Base-by-base conservation (phyloP, 2,329 filamentous ascomycete species). In the Colletotrichum horii region DNA sequence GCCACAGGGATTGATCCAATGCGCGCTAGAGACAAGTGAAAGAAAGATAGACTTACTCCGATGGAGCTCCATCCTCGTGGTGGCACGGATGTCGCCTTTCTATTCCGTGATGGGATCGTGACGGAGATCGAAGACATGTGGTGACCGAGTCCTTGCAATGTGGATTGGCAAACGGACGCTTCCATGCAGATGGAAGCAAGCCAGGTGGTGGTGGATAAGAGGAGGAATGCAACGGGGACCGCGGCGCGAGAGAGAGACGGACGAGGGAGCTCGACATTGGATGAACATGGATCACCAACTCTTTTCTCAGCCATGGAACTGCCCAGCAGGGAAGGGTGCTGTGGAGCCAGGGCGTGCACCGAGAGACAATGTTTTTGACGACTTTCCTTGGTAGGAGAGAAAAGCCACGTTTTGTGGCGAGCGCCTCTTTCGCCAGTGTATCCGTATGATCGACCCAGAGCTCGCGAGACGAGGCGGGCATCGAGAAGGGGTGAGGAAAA, bases 351-450 rank as follows among this genome's bases (percentile, higher is more conserved):
- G 72, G 61, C 34, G 62, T 75, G 69, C 24, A 55, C 36, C 15
- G 52, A 75, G 69, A 66, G 38, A 71, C 72, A 58, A 61, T 52
- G n/a, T 43, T 43, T 30, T 52, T 66, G 38, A 75, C 66, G 61
- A 22, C 30, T 69, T 48, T 26, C 38, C 48, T 48, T 48, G 26
- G 26, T 43, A 48, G 56, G 19, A 62, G 52, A 43, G 38, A 43
- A 43, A 43, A 72, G 28, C 69, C 73, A 75, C 73, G 73, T 75
- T 75, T 68, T 75, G 70, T 73, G 73, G 64, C 70, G 43, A 60
- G 70, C 70, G 70, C 34, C 62, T 65, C 52, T 43, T 43, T 43
- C 4, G 38, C 38, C 38, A 43, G 38, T 26, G 15, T 60, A 34
- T 48, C 34, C 34, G 43, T 24, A 22, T 22, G 70, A 71, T 67